Base-by-base conservation (phyloP, 1,284 basidiomycete genomes). In the Heimioporus retisporus region DNA sequence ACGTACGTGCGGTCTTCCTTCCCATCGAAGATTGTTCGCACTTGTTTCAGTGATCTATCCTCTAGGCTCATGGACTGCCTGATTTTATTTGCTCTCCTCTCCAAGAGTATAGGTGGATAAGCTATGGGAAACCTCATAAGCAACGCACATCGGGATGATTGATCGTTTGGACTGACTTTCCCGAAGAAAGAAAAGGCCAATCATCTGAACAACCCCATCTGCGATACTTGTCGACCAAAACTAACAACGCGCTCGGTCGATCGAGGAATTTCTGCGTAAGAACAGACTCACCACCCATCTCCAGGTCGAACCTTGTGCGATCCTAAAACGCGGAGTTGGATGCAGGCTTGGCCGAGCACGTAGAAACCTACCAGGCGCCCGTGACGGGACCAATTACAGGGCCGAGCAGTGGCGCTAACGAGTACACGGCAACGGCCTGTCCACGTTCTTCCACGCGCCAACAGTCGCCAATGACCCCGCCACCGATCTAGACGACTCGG, bases 371-470 rank as follows among this genome's bases (percentile, higher is more conserved):
- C 83, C 89, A 91, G n/a, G 87, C 87, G 8, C 89, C 90, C 25
- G 87, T 85, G 7, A 90, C 76, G 0, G 90, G 90, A 0, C 90
- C 91, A 21, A 93, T 69, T 1, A 89, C 88, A 0, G 92, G 92
- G 0, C 91, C 85, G 2, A 85, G 77, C 6, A 85, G 58, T 1
- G 82, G 81, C 2, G 90, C 90, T 11, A 94, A 78, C 0, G 92
- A 90, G 75, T 93, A 94, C 2, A 92, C 80, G 0, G 90, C 88
- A 35, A 92, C 84, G 0, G 91, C 91, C 67, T 84, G 81, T 0
- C 93, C 35, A 10, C 93, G 83, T 71, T 94, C 84, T 65, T 93
- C 90, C 0, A 90, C 75, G n/a, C 74, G 76, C 86, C 89, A 95
- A 57, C 91, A 83, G 76, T 95, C 35, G 35, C 35, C 35, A 35